Base-by-base conservation (phyloP, 2,329 filamentous ascomycete genomes). In the Zasmidium citrigriseum region DNA sequence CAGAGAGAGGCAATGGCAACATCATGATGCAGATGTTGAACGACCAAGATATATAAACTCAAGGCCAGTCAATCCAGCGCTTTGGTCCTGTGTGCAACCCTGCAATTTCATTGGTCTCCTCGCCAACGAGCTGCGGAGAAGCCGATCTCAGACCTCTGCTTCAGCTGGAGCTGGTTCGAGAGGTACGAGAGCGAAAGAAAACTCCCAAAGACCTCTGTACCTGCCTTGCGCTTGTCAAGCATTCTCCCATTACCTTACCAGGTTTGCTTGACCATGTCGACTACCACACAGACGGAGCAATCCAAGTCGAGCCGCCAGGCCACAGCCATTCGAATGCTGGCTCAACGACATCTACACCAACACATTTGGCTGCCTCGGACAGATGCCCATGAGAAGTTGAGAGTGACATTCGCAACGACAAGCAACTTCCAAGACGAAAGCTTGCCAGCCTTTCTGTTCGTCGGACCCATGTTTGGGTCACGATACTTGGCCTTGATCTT, bases 401-500 rank as follows among this genome's bases (percentile, higher is more conserved):
- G 65, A 38, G 68, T 73, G 1, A 72, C 69, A 3, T 73, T 64
- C 58, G 56, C 68, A 0, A 74, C 71, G 9, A 71, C 67, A 10
- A 70, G 62, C 20, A 73, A 73, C 55, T 72, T 73, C 55, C 54
- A 58, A 7, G 24, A 68, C 21, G 46, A 24, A 3, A 55, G 16
- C 2, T 48, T 72, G 1, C 70, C 71, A 24, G 62, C 68, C 2
- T 65, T 78, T 22, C 61, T 79, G 10, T 77, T 75, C 59, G 70
- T 72, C 51, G 69, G 67, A 9, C 75, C 73, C 2, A 77, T 78
- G 75, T 75, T 76, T 59, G 72, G 70, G 1, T 67, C 61, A 4
- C 62, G 77, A 57, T 77, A 68, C 59, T 18, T 68, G 3, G 63
- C 63, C 16, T 29, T 71, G 4, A 41, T 55, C 2, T 62, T 72